Evolutionary conservation across 768 basidiomycete species (phyloP).

Genomic region (Phanerochaete carnosa): DNA sequence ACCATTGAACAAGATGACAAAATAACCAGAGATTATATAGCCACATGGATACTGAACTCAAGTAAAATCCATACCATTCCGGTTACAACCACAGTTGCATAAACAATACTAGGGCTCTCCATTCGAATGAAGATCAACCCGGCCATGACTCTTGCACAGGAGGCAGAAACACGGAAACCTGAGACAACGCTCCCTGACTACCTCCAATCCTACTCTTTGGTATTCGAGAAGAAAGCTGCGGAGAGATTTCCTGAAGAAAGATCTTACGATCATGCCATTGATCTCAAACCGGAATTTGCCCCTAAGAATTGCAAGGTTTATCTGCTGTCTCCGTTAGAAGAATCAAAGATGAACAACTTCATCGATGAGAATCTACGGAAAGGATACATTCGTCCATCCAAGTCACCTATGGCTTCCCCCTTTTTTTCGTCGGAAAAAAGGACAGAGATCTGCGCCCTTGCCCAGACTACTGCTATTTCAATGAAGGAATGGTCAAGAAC

Average conservation of each 20-base stretch:
- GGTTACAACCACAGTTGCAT: not conserved
- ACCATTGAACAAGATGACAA: not conserved
- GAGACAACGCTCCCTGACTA: not conserved
- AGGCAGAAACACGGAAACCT: not conserved
- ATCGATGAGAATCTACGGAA: constrained; percentile 20
- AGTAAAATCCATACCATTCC: not conserved
- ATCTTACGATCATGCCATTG: constrained; percentile 18
- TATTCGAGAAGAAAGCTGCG: constrained; percentile 23
- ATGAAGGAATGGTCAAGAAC: constrained; percentile 26
- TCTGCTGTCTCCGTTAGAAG: constrained; percentile 12
- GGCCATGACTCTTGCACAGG: not conserved
- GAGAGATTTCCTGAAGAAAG: constrained; percentile 15
- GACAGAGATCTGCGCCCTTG: constrained; percentile 28
- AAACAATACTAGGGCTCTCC: not conserved
- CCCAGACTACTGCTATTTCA: constrained; percentile 31
- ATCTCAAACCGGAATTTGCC: constrained; percentile 11
- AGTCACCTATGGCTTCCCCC: constrained; percentile 16
- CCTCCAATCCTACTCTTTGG: constrained; percentile 7
- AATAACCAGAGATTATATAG: not conserved
- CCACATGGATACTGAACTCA: not conserved
- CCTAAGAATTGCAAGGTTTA: constrained; percentile 14
- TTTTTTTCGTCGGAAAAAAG: constrained; percentile 35
- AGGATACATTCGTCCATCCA: constrained; percentile 20
- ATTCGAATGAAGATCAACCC: not conserved
- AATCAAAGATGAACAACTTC: constrained; percentile 16